These are phyloP conservation scores for Penicillium olsonii DNA, from an alignment of 2,329 filamentous ascomycete genomes.

Conservation along the genomic window DNA sequence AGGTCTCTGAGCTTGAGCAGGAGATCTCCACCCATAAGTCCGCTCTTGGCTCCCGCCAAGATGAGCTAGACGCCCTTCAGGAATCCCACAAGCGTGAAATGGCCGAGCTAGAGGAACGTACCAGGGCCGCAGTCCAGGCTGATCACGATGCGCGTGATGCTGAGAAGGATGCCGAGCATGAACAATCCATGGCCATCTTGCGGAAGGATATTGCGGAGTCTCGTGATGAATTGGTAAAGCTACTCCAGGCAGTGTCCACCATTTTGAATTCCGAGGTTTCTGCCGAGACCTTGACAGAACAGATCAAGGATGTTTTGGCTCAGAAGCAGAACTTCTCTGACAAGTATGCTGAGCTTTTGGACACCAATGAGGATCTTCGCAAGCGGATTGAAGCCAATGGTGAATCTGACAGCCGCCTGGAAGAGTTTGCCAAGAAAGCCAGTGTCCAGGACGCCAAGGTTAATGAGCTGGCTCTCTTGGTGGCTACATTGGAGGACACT, in stretches of 20 bases:
- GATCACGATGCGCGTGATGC: constrained; percentile 39
- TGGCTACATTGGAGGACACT: constrained; percentile 49
- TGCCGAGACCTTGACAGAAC: constrained; percentile 61
- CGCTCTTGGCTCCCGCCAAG: constrained; percentile 55
- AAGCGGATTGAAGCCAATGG: constrained; percentile 41
- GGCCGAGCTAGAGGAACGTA: constrained; percentile 40
- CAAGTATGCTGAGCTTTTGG: constrained; percentile 45
- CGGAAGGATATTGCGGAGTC: constrained; percentile 65
- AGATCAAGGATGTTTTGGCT: constrained; percentile 57
- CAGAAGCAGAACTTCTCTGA: constrained; percentile 46
- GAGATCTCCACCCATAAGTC: constrained; percentile 60
- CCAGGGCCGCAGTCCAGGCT: constrained; percentile 38
- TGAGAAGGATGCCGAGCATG: constrained; percentile 62
- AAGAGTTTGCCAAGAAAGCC: constrained; percentile 42
- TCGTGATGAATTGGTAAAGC: constrained; percentile 65
- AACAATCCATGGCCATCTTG: constrained; percentile 59
- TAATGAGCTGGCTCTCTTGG: constrained; percentile 55
- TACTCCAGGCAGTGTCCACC: constrained; percentile 60
- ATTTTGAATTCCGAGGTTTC: constrained; percentile 51
- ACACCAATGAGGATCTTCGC: constrained; percentile 40
- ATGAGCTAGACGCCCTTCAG: constrained; percentile 55
- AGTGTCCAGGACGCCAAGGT: constrained; percentile 59
- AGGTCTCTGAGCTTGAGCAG: constrained; percentile 57
- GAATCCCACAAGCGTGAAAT: constrained; percentile 53
- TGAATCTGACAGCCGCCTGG: constrained; percentile 37